Percentiles rank a stretch among this genome's conserved stretches.
These are phyloP conservation scores for Colletotrichum coccodes DNA, from an alignment of 2,329 filamentous ascomycete species.

Conservation along the genomic window DNA sequence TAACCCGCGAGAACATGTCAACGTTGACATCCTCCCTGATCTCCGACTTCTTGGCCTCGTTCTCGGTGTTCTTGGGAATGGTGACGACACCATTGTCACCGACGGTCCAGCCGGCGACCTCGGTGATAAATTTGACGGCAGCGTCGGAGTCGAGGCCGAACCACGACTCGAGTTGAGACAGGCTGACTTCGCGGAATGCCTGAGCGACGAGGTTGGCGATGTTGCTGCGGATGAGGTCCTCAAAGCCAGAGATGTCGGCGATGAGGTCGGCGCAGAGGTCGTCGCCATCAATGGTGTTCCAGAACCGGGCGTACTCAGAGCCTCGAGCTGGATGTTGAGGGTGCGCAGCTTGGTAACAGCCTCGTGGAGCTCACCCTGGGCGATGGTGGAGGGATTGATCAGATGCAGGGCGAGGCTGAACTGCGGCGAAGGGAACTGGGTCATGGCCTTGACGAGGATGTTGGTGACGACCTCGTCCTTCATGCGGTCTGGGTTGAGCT, in stretches of 20 bases:
- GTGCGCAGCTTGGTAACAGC: constrained; percentile 87
- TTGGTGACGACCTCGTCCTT: constrained; percentile 98
- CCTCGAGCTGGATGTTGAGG: constrained; percentile 88
- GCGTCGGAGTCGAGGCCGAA: constrained; percentile 76
- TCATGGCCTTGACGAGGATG: constrained; percentile 97
- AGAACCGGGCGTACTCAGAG: constrained; percentile 92
- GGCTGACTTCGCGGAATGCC: constrained; percentile 78
- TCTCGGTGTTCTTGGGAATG: constrained; percentile 94
- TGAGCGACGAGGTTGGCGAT: constrained; percentile 90
- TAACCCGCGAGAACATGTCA: constrained; percentile 83
- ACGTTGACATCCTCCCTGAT: constrained; percentile 96
- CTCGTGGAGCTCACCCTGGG: constrained; percentile 81
- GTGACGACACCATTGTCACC: constrained; percentile 73
- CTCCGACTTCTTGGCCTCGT: constrained; percentile 95
- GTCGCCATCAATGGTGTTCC: constrained; percentile 90
- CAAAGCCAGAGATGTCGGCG: constrained; percentile 93
- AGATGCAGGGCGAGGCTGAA: constrained; percentile 95
- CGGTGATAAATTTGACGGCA: constrained; percentile 81
- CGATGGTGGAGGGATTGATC: constrained; percentile 80
- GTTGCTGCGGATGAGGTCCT: constrained; percentile 89
- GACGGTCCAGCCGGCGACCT: constrained; percentile 88
- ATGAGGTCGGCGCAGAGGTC: constrained; percentile 96
- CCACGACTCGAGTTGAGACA: constrained; percentile 78
- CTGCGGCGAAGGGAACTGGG: constrained; percentile 95
- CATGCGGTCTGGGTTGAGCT: constrained; percentile 98